Evolutionary conservation across 139 green algal species (phyloP), one percentile per base, ranked within the genome.

Genomic region (Gonium pectorale): DNA sequence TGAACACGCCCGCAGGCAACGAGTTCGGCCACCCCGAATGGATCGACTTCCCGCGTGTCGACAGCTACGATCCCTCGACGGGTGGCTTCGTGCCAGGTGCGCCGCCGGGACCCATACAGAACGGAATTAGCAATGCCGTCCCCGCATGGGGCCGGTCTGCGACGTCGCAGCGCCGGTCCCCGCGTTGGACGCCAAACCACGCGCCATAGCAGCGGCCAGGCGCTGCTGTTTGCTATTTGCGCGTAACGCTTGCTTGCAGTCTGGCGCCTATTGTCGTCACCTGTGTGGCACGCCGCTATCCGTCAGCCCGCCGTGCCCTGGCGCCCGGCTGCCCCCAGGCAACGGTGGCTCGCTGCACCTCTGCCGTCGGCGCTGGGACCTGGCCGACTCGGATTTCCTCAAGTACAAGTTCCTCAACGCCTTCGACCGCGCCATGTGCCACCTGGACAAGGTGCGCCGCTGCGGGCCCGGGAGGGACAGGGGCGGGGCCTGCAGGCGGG

Each of bases 31-130:
- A 97, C 91, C 95, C 96, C 67, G 97, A 99, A 90, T 99, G 97
- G 97, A 99, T 99, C 80, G 97, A 99, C 92, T 99, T 99, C 91
- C 97, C 97, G 0, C 91, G 97, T 5, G 96, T 97, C 68, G 96
- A 98, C 91, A 94, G 92, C 43, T 94, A 95, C 66, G 95, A 98
- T 90, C 92, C 95, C 41, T 97, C 93, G 63, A 98, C 96, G 9
- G 95, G 95, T 33, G 86, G 87, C 7, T 94, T 98, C 72, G 93
- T 98, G 43, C 94, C 93, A 83, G 92, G 92, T 93, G 83, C 3
- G 86, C 15, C 11, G 63, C 62, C 31, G 62, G 62, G 9, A n/a
- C n/a, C n/a, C n/a, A n/a, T n/a, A n/a, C n/a, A n/a, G n/a, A n/a
- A n/a, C n/a, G n/a, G n/a, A n/a, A n/a, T n/a, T n/a, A n/a, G n/a